Evolutionary conservation across 441 rosid genomes (phyloP).

Genomic region (Euphorbia schlechtendalii): DNA sequence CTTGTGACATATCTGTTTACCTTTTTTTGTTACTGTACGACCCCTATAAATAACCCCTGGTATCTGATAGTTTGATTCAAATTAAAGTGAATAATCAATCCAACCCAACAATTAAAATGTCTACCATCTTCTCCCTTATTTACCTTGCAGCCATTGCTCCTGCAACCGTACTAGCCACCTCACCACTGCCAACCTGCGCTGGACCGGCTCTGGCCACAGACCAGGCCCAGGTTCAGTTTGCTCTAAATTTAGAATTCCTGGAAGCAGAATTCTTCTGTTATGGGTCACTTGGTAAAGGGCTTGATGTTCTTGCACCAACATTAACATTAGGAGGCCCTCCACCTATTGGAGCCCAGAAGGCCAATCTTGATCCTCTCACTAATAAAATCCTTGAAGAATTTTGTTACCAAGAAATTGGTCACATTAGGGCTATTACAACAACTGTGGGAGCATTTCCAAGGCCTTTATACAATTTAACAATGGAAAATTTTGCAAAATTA

Average conservation of each 20-base stretch:
- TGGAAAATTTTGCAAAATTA: conserved; percentile 29
- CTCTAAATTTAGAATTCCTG: conserved; percentile 53
- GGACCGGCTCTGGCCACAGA: conserved; percentile 33
- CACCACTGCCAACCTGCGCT: conserved; percentile 12
- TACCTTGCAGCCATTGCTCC: neutral
- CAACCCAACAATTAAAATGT: too few species aligned
- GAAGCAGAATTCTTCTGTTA: conserved; percentile 49
- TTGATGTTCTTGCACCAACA: conserved; percentile 33
- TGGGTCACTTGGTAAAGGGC: conserved; percentile 43
- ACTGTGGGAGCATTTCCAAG: conserved; percentile 53
- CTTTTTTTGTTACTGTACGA: too few species aligned
- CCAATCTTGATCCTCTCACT: conserved; percentile 39
- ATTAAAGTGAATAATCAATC: too few species aligned
- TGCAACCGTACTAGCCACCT: neutral
- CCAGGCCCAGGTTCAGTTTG: conserved; percentile 34
- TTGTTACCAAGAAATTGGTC: conserved; percentile 65
- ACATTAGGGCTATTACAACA: conserved; percentile 52
- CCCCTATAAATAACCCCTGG: too few species aligned
- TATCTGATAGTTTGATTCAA: too few species aligned
- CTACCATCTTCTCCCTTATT: neutral
- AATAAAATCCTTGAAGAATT: conserved; percentile 47
- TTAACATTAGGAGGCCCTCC: conserved; percentile 56
- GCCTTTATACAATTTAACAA: conserved; percentile 40
- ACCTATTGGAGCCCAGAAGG: conserved; percentile 42
- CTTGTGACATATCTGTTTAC: too few species aligned